Percentiles rank a stretch among this genome's conserved stretches.
These are phyloP conservation scores for Colletotrichum aenigma DNA, from an alignment of 2,329 filamentous ascomycete species.

Conservation along the genomic window DNA sequence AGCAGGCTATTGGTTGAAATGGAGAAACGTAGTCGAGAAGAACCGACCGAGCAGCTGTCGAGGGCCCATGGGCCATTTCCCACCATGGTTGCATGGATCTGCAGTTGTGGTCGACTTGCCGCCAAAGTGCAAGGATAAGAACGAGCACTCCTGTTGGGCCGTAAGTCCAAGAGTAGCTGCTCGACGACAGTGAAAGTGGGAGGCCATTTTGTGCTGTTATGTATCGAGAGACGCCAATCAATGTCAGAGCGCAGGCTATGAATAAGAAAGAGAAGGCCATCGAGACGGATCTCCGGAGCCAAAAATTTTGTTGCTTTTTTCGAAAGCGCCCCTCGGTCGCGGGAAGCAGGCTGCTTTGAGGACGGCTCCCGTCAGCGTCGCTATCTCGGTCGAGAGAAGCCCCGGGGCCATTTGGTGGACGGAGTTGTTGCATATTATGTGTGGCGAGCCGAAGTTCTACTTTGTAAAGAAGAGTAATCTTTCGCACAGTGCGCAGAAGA, in stretches of 20 bases:
- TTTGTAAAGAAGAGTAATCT: too few species aligned
- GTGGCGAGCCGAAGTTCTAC: too few species aligned
- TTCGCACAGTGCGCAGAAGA: too few species aligned
- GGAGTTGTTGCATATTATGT: too few species aligned
- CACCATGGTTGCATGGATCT: not conserved
- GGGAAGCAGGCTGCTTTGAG: not conserved
- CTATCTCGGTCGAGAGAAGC: too few species aligned
- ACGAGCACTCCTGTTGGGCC: not conserved
- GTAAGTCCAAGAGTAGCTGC: not conserved
- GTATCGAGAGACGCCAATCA: not conserved
- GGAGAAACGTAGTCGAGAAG: not conserved
- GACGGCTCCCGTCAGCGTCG: too few species aligned
- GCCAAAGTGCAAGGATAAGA: not conserved
- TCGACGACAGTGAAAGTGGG: not conserved
- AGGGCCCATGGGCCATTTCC: not conserved
- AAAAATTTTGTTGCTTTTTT: not conserved
- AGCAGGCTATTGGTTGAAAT: not conserved
- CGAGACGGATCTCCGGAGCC: not conserved
- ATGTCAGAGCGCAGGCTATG: rapidly evolving
- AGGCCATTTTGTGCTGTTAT: not conserved
- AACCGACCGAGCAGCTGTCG: not conserved
- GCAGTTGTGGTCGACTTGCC: not conserved
- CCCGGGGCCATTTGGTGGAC: too few species aligned
- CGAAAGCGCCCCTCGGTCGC: rapidly evolving
- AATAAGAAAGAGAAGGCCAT: not conserved